A percentile compares a stretch with the other conserved stretches of the same genome.
Evolutionary conservation across 2,329 filamentous ascomycete genomes (phyloP).

Genomic region (Orbilia oligospora): DNA sequence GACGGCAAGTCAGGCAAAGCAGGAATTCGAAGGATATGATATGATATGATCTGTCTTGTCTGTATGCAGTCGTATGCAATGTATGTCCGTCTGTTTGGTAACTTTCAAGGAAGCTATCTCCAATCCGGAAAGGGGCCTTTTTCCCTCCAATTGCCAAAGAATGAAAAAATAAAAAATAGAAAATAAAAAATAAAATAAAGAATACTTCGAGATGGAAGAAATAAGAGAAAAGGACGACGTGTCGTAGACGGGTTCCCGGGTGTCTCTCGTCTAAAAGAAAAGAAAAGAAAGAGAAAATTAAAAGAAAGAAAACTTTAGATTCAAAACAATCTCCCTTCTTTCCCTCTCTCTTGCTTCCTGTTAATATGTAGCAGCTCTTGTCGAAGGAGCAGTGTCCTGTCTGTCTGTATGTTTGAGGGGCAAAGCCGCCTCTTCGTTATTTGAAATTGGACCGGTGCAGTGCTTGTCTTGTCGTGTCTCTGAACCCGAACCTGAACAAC

Average conservation of each 20-base stretch:
- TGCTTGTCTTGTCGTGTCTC: constrained; percentile 17
- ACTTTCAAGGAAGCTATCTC: constrained; percentile 2
- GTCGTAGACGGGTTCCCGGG: constrained; percentile 20
- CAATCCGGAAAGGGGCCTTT: constrained; percentile 14
- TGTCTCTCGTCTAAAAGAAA: constrained; percentile 19
- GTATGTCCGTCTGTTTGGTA: neutral
- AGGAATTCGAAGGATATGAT: neutral
- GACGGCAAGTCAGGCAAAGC: constrained; percentile 25
- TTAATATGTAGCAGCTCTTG: too few species aligned
- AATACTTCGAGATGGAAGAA: neutral
- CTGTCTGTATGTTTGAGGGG: constrained; percentile 28
- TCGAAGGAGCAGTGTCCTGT: too few species aligned
- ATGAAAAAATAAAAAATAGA: neutral
- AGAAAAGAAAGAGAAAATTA: too few species aligned
- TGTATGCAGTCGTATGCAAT: constrained; percentile 1
- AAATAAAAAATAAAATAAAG: too few species aligned
- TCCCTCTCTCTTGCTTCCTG: neutral
- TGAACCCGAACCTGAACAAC: neutral
- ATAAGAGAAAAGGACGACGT: neutral
- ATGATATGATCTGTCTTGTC: too few species aligned
- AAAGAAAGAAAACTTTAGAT: neutral
- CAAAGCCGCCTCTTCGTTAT: constrained; percentile 8
- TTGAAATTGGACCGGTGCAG: constrained; percentile 30
- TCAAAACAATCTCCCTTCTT: neutral
- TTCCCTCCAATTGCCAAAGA: neutral